Evolutionary conservation across 129 eudicot species (phyloP), one percentile per base, ranked within the genome.

Genomic region (Deinandra increscens): DNA sequence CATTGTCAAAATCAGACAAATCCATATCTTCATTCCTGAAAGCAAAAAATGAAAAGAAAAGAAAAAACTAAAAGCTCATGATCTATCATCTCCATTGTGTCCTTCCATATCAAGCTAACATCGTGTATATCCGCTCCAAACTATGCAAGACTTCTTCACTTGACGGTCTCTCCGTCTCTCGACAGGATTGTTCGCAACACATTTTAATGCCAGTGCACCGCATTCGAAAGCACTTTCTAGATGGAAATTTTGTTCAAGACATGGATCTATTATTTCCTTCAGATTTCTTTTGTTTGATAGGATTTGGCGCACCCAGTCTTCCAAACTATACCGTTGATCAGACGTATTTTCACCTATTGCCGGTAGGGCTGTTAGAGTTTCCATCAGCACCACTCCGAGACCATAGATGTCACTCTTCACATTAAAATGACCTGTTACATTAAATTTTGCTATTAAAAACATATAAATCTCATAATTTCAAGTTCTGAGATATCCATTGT

Each of bases 91-190:
- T n/a, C n/a, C n/a, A n/a, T n/a, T n/a, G n/a, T n/a, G 49, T 45
- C 50, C 50, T 45, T 45, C 50, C 50, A 13, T 45, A 45, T 45
- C 41, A 11, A 26, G 18, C 69, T 26, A 31, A 37, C 13, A 45
- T n/a, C n/a, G 23, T 36, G 61, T 61, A 48, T 51, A 72, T 79
- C 13, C 33, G 48, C 54, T 79, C 60, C 49, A 79, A 67, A 29
- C n/a, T n/a, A n/a, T n/a, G n/a, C n/a, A n/a, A n/a, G n/a, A n/a
- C n/a, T n/a, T n/a, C n/a, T n/a, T n/a, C 17, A 60, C 42, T 48
- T 22, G 72, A 80, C 43, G 29, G 80, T 72, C 49, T 84, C 72
- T 29, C 37, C 51, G 88, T 60, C 88, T 70, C 4, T 29, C 23
- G 2, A 18, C 59, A 4, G 78, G 80, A 0, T 76, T 31, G 8